phyloP scores from a whole-genome alignment of 2,329 filamentous ascomycete species.

The Eurotiales sp. region DNA sequence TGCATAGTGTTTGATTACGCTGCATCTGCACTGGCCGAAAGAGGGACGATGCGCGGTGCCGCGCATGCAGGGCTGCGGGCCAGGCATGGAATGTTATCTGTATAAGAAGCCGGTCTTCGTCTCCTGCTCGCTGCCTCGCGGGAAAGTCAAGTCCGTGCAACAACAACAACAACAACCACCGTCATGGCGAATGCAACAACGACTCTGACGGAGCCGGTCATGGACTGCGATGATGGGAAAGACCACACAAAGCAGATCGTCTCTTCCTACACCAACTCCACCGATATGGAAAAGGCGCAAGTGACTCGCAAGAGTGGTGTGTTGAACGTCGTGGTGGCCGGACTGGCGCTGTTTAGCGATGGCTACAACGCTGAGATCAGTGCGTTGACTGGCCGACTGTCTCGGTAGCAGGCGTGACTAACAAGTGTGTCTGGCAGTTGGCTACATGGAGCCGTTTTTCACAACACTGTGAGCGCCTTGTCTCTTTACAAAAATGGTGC shows the following conservation, averaged over 20 bases:
- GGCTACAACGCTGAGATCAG: conserved; percentile 39
- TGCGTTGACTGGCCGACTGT: background rate
- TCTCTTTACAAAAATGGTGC: background rate
- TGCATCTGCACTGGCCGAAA: too few species aligned
- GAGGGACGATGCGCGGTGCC: too few species aligned
- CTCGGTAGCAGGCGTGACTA: background rate
- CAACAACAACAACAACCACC: background rate
- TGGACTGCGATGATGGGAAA: background rate
- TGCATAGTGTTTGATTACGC: too few species aligned
- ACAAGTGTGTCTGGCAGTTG: background rate
- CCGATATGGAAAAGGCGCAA: conserved; percentile 3
- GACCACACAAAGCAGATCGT: conserved; percentile 1
- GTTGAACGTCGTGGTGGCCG: conserved; percentile 33
- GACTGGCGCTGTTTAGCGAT: conserved; percentile 36
- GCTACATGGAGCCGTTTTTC: conserved; percentile 12
- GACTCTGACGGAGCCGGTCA: too few species aligned
- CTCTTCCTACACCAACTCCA: background rate
- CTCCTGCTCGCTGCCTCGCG: too few species aligned
- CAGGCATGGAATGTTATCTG: too few species aligned
- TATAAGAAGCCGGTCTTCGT: too few species aligned
- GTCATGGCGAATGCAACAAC: background rate
- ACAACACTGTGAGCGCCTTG: background rate
- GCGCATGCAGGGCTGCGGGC: too few species aligned
- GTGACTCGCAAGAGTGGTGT: conserved; percentile 22
- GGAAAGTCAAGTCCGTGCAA: too few species aligned